Evolutionary conservation across 106 monocot genomes (phyloP), one percentile per base, ranked within the genome.

Genomic region (Apostasia ramifera): DNA sequence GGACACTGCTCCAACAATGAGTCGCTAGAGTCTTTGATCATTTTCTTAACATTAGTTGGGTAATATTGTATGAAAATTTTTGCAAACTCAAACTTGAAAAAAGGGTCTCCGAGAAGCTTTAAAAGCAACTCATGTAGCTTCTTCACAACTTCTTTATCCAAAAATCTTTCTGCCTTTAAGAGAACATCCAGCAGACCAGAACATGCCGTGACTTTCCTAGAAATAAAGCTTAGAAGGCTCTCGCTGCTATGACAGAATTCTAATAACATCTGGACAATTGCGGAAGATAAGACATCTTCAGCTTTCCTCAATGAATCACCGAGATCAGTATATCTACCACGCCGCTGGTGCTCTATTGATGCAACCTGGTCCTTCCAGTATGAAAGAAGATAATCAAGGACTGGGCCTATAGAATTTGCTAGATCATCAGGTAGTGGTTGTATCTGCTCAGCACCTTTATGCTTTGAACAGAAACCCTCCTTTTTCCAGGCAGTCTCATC

Each of bases 401-500:
- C 86, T 56, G 97, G 89, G n/a, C 82, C 87, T 4, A 85, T 65
- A 50, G 81, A 93, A 71, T 60, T 63, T 10, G 73, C 83, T 8
- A 87, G 58, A 73, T 85, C 83, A 40, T 76, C 57, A 37, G 89
- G 73, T 8, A 93, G 77, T 59, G 82, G 82, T 58, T 81, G 77
- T 53, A 98, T 81, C 63, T 87, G 80, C 53, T 81, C 84, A 44
- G 59, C 57, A 4, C 97, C 97, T 81, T 81, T 83, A 76, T 98
- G 97, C 64, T 69, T 83, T 58, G 89, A 89, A 81, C 97, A 98
- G 71, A 98, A 98, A 13, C 97, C 97, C 47, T 93, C 92, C 51
- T 79, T 78, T 62, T 93, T 90, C 97, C 97, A 98, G 54, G 97
- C 97, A 67, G 92, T 93, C 39, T 77, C 70, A 81, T 98, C 97